These are phyloP conservation scores for Fusarium xylarioides DNA, from an alignment of 2,329 filamentous ascomycete species.

Conservation along the genomic window DNA sequence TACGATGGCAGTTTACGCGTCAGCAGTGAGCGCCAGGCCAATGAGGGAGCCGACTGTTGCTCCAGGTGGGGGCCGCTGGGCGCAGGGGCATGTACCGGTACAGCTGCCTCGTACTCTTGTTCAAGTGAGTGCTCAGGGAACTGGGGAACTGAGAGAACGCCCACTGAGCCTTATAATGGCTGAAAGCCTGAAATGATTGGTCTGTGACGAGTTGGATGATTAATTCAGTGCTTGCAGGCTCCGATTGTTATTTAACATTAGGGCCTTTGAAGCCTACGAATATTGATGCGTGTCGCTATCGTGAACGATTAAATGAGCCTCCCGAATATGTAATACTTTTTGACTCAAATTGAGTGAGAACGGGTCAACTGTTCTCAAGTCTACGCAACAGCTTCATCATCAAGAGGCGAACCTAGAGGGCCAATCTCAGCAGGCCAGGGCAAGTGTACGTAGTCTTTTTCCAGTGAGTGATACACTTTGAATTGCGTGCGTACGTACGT, in stretches of 20 bases:
- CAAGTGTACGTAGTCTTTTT: constrained; percentile 29
- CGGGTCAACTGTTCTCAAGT: constrained; percentile 18
- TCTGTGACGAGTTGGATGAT: neutral
- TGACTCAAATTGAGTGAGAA: constrained; percentile 1
- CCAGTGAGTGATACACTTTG: constrained; percentile 2
- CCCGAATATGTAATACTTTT: neutral
- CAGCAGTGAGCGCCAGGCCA: constrained; percentile 46
- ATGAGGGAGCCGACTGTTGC: constrained; percentile 35
- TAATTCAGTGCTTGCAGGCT: neutral
- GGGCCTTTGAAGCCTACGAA: constrained; percentile 12
- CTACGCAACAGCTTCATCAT: constrained; percentile 38
- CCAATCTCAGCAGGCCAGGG: constrained; percentile 22
- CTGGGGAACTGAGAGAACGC: constrained; percentile 14
- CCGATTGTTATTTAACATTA: constrained; percentile 24
- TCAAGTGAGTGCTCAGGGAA: neutral
- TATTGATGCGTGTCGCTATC: constrained; percentile 16
- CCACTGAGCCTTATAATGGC: constrained; percentile 6
- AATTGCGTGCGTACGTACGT: constrained; percentile 16
- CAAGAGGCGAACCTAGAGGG: constrained; percentile 30
- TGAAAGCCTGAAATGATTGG: constrained; percentile 1
- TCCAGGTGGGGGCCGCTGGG: constrained; percentile 38
- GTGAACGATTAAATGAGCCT: constrained; percentile 4
- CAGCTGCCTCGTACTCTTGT: constrained; percentile 30
- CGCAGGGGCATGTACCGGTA: constrained; percentile 42
- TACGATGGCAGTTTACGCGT: constrained; percentile 51